These are phyloP conservation scores for Margaritispora aquatica DNA, from an alignment of 495 filamentous ascomycete species.

Conservation along the genomic window DNA sequence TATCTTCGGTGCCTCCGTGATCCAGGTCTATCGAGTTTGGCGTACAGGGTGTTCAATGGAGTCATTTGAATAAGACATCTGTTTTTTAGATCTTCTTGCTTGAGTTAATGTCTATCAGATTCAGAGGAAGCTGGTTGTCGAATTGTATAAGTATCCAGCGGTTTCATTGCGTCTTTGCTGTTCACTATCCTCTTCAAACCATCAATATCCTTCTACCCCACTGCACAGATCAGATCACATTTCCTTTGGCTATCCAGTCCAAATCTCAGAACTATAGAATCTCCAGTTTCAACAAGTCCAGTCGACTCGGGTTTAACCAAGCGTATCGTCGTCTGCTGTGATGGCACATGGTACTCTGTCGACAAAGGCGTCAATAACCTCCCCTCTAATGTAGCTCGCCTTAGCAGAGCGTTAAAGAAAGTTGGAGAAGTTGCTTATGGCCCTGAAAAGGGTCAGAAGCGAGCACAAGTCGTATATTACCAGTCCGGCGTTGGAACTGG, in stretches of 20 bases:
- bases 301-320: background rate
- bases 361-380: slow-evolving; percentile 26
- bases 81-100: background rate
- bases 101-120: no score
- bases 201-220: background rate
- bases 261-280: background rate
- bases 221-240: background rate
- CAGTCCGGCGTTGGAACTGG: slow-evolving; percentile 47
- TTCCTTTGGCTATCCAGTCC: background rate
- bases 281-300: background rate
- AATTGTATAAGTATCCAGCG: no score
- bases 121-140: no score
- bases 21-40: no score
- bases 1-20: no score
- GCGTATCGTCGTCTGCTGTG: slow-evolving; percentile 30
- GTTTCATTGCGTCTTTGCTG: no score
- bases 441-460: slow-evolving; percentile 21
- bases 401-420: slow-evolving; percentile 30
- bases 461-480: slow-evolving; percentile 48
- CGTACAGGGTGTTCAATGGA: no score
- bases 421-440: slow-evolving; percentile 21
- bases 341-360: slow-evolving; percentile 40
- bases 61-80: background rate
- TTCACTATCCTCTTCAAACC: no score
- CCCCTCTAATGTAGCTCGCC: slow-evolving; percentile 40